Percentiles rank a stretch among this genome's conserved stretches.
Conservation (phyloP, 2,329 filamentous ascomycete genomes). For the Phyllosticta capitalensis region DNA sequence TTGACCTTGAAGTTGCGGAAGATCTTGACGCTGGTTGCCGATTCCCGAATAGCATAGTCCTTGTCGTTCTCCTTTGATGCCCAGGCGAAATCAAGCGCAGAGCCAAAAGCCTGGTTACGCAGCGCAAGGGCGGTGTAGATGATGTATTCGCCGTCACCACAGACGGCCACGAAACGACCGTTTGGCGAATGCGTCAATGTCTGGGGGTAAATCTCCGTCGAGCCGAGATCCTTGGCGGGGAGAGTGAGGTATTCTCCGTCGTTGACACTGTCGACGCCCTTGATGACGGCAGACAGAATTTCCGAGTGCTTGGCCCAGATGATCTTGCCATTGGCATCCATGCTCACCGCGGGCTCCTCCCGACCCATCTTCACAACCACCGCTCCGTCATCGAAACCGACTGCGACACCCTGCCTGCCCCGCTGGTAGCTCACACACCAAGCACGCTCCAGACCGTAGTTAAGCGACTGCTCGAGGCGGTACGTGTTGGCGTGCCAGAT, state of each 20-base stretch:
- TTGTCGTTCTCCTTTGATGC: constrained; percentile 95
- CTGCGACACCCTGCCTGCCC: constrained; percentile 85
- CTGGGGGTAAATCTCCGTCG: constrained; percentile 93
- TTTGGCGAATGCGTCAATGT: constrained; percentile 94
- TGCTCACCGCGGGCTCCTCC: constrained; percentile 93
- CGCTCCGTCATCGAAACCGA: constrained; percentile 95
- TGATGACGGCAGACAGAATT: constrained; percentile 90
- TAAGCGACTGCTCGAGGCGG: constrained; percentile 87
- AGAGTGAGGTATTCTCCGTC: constrained; percentile 81
- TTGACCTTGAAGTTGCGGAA: constrained; percentile 98
- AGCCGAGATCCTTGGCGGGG: constrained; percentile 88
- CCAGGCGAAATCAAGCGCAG: constrained; percentile 94
- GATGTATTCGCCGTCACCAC: constrained; percentile 96
- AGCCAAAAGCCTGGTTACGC: constrained; percentile 95
- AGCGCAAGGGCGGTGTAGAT: constrained; percentile 96
- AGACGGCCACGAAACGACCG: constrained; percentile 78
- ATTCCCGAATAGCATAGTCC: constrained; percentile 95
- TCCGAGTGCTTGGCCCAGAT: constrained; percentile 96
- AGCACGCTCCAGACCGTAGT: constrained; percentile 88
- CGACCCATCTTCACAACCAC: constrained; percentile 96
- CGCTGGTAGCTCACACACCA: constrained; percentile 98
- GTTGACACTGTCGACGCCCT: constrained; percentile 78
- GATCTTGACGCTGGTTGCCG: constrained; percentile 85
- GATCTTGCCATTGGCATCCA: constrained; percentile 92
- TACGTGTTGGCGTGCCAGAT: constrained; percentile 99